Base-by-base conservation (phyloP, 352 stramenopile species). In the Pythium phragmiticola region DNA sequence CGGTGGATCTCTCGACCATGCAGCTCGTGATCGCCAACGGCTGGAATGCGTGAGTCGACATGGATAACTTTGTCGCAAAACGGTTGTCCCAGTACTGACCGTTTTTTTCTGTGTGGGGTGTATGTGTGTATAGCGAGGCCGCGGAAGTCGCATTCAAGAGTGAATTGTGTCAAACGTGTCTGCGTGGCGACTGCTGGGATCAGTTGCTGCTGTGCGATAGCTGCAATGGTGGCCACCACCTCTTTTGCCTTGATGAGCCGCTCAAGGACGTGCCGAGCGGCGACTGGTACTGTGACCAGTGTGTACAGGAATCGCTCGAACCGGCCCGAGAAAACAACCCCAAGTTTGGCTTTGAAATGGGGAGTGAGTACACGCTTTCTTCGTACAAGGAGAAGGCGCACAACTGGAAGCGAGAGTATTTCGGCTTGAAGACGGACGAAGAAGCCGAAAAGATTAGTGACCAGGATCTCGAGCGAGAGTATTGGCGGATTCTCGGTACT, bases 401-500 rank as follows among this genome's bases (percentile, higher is more conserved):
- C 53, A 76, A 72, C 14, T 97, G 88, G 88, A 91, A 93, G 60
- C 72, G 75, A 2, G 61, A 79, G 6, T 95, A 96, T 60, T 96
- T 96, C 28, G 76, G 73, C 1, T 42, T 80, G 2, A 66, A 84
- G 33, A 63, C 41, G 0, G 65, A 87, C 23, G 66, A 63, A 2
- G 78, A 87, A 41, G 41, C 74, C 39, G 71, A 75, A 4, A 51
- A 72, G 12, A 66, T 87, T 23, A 89, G 66, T 12, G 83, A 94
- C 56, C 54, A 57, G 4, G 82, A 94, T 14, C 65, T 98, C 19
- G 91, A 98, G 61, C 57, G 56, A 1, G 90, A 97, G 64, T 98
- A 97, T 66, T 98, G 92, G 90, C 71, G 84, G 8, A 68, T 97
- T 21, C 49, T 97, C 14, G 82, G 86, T 21, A 89, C 82, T n/a